Evolutionary conservation across 305 asterid genomes (phyloP).

Genomic region (Petunia hybrid): DNA sequence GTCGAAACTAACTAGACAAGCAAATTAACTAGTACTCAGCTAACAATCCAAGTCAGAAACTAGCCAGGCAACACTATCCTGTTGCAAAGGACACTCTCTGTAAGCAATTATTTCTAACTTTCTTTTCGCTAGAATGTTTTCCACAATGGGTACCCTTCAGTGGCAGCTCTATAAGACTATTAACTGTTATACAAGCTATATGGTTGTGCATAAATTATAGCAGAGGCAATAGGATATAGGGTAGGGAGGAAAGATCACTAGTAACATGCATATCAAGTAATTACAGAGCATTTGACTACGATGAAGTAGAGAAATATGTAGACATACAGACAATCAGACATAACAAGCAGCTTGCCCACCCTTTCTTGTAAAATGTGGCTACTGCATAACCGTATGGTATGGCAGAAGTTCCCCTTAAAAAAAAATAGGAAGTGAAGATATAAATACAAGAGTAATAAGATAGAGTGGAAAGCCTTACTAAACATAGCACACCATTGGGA

Average conservation of each 20-base stretch:
- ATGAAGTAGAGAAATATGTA: background rate
- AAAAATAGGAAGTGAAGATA: background rate
- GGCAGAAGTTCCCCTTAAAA: background rate
- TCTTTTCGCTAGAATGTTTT: background rate
- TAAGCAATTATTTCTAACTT: background rate
- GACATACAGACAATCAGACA: background rate
- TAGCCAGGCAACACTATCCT: background rate
- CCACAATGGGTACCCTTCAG: background rate
- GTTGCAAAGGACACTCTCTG: background rate
- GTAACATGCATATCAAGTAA: constrained; percentile 19
- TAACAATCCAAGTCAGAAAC: background rate
- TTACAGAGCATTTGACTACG: constrained; percentile 17
- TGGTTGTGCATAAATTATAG: background rate
- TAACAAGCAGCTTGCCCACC: background rate
- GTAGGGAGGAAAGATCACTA: background rate
- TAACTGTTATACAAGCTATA: background rate
- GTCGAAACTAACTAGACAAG: background rate
- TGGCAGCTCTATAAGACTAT: background rate
- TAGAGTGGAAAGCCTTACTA: background rate
- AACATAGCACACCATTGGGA: constrained; percentile 13
- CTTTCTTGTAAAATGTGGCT: background rate
- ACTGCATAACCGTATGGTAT: background rate
- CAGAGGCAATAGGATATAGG: background rate
- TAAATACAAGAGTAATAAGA: background rate
- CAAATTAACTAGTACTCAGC: constrained; percentile 3